A percentile compares a stretch with the other conserved stretches of the same genome.
These are phyloP conservation scores for Beauveria rudraprayagi DNA, from an alignment of 2,329 filamentous ascomycete species.

Conservation along the genomic window DNA sequence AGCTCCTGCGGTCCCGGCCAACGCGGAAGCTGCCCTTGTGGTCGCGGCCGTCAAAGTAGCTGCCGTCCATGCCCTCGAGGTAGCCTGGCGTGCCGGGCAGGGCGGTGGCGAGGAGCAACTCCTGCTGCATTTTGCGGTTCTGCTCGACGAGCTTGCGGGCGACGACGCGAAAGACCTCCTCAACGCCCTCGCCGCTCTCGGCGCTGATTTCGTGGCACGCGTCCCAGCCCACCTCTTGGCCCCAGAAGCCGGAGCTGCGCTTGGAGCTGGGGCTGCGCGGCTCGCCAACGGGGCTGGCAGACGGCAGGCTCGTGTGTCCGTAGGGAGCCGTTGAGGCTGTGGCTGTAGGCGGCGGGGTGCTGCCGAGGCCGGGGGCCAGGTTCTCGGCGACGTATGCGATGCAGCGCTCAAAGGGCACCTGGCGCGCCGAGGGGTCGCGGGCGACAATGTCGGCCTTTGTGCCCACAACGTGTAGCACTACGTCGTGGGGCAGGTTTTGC, in stretches of 20 bases:
- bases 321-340: conserved; percentile 27
- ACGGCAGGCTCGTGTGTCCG: conserved; percentile 18
- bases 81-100: conserved; percentile 41
- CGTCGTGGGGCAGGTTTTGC: conserved; percentile 65
- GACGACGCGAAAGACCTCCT: conserved; percentile 81
- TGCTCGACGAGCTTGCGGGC: conserved; percentile 56
- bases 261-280: conserved; percentile 55
- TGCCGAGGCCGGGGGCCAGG: conserved; percentile 61
- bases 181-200: conserved; percentile 88
- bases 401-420: conserved; percentile 89
- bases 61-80: conserved; percentile 35
- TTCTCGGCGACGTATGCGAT: conserved; percentile 95
- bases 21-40: conserved; percentile 46
- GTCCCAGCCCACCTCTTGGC: conserved; percentile 89
- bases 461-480: conserved; percentile 89
- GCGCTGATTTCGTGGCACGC: conserved; percentile 96
- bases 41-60: conserved; percentile 45
- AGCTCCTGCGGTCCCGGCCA: conserved; percentile 49
- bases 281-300: conserved; percentile 29
- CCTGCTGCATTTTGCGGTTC: conserved; percentile 55
- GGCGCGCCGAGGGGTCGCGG: conserved; percentile 66
- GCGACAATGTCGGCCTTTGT: conserved; percentile 90
- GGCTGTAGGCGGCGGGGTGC: conserved; percentile 60
- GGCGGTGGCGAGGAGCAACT: conserved; percentile 46
- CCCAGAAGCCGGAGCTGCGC: conserved; percentile 74